These are phyloP conservation scores for Aurinia saxatilis DNA, from an alignment of 345 rosid species.

Conservation along the genomic window DNA sequence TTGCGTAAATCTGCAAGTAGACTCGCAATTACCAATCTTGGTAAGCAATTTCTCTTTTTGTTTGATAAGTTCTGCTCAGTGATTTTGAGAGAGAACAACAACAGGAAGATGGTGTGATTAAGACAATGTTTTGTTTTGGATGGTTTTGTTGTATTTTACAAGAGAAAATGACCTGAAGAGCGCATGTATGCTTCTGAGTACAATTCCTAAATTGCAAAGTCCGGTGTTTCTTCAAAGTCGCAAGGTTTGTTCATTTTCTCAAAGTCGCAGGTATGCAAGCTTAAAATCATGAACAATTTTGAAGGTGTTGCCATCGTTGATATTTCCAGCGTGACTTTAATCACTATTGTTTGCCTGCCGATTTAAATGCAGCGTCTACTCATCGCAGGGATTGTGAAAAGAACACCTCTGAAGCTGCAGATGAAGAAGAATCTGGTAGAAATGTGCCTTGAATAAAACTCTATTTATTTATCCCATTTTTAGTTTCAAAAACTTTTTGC, in stretches of 20 bases:
- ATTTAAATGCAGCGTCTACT: too few species aligned
- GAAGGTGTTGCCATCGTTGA: too few species aligned
- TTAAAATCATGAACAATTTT: too few species aligned
- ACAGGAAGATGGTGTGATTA: too few species aligned
- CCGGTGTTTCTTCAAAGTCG: conserved; percentile 70
- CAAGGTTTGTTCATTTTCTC: conserved; percentile 58
- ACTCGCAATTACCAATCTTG: conserved; percentile 53
- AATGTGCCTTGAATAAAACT: too few species aligned
- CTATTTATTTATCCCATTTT: too few species aligned
- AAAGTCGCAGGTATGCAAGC: too few species aligned
- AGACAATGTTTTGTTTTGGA: conserved; percentile 43
- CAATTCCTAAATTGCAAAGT: conserved; percentile 55
- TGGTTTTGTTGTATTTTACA: conserved; percentile 32
- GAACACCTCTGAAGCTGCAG: conserved; percentile 94
- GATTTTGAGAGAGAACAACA: not conserved
- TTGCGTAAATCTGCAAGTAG: conserved; percentile 87
- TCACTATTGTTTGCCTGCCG: too few species aligned
- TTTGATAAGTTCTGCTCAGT: not conserved
- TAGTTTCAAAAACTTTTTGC: too few species aligned
- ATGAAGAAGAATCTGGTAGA: conserved; percentile 63
- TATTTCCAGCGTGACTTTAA: too few species aligned
- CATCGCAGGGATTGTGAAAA: too few species aligned
- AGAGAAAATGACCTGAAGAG: conserved; percentile 46
- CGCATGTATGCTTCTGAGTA: conserved; percentile 32
- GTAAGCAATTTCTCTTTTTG: conserved; percentile 34